These are phyloP conservation scores for Aspergillus sp. DNA, from an alignment of 2,329 filamentous ascomycete species.

Conservation along the genomic window DNA sequence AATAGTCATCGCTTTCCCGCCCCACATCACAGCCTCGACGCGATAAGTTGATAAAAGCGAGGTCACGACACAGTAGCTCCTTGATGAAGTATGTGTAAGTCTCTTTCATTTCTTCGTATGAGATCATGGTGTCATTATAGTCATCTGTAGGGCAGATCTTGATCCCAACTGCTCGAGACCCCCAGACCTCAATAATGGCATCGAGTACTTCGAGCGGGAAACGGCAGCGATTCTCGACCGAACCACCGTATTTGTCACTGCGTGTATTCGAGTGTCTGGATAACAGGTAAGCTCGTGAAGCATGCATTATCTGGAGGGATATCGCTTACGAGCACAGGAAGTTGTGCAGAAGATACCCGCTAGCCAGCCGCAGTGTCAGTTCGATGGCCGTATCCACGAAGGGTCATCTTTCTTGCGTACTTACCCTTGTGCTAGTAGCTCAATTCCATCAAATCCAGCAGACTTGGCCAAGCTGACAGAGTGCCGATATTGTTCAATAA, in stretches of 20 bases:
- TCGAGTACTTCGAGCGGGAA: conserved; percentile 37
- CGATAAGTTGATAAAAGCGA: conserved; percentile 18
- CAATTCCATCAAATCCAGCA: conserved; percentile 21
- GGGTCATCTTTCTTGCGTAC: too few species aligned
- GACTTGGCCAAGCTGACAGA: conserved; percentile 13
- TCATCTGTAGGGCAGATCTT: conserved; percentile 34
- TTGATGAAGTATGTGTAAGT: background rate
- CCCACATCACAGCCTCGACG: conserved; percentile 15
- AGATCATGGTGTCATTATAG: conserved; percentile 23
- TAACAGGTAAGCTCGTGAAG: background rate
- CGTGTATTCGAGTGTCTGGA: conserved; percentile 24
- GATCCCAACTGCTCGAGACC: conserved; percentile 24
- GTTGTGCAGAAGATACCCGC: conserved; percentile 2
- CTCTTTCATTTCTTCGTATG: conserved; percentile 20
- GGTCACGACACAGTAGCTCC: conserved; percentile 10
- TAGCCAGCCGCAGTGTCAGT: background rate
- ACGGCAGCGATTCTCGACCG: conserved; percentile 31
- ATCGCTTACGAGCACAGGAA: background rate
- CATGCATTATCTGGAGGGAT: background rate
- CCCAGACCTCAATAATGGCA: conserved; percentile 28
- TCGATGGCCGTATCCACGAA: conserved; percentile 10
- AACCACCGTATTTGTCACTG: conserved; percentile 36
- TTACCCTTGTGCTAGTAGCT: conserved; percentile 19
- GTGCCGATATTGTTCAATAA: conserved; percentile 18
- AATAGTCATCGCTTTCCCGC: conserved; percentile 3